phyloP scores from a whole-genome alignment of 352 stramenopile genomes.

The Peronosclerospora sorghi region DNA sequence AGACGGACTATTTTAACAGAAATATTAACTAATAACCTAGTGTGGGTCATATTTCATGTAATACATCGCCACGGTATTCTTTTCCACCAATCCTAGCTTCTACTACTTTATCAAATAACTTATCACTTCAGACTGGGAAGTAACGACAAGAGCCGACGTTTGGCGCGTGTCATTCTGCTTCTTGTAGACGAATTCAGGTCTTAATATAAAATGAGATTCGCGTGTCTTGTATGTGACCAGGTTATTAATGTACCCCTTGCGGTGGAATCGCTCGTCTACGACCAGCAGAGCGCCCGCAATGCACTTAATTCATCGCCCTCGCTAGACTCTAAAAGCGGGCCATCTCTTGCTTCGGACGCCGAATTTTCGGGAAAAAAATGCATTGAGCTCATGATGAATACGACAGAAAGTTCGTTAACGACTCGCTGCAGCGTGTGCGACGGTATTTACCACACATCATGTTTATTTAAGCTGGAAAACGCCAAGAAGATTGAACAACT shows the following conservation, averaged over 20 bases:
- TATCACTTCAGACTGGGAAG: slow-evolving; percentile 10
- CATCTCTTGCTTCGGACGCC: not conserved
- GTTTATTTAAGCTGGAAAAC: slow-evolving; percentile 9
- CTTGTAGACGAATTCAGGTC: not conserved
- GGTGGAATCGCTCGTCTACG: slow-evolving; percentile 1
- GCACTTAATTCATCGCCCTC: not conserved
- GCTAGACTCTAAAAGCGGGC: not conserved
- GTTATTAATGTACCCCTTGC: slow-evolving; percentile 3
- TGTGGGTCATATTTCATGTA: too few species aligned
- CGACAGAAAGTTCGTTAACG: slow-evolving; percentile 1
- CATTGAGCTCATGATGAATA: not conserved
- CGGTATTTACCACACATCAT: slow-evolving; percentile 35
- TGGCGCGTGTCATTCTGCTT: slow-evolving; percentile 4
- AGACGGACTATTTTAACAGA: too few species aligned
- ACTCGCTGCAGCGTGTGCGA: slow-evolving; percentile 24
- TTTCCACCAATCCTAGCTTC: slow-evolving; percentile 7
- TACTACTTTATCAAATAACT: slow-evolving; percentile 7
- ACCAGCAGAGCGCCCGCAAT: slow-evolving; percentile 9
- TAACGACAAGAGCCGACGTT: slow-evolving; percentile 9
- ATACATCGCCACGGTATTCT: too few species aligned
- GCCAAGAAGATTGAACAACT: not conserved
- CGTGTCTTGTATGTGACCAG: slow-evolving; percentile 35
- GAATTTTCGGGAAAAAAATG: not conserved
- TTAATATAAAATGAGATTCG: slow-evolving; percentile 20
- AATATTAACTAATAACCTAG: too few species aligned